Percentiles rank a stretch among this genome's conserved stretches.
phyloP scores from a whole-genome alignment of 2,329 filamentous ascomycete species.

The Colletotrichum chlorophyti region DNA sequence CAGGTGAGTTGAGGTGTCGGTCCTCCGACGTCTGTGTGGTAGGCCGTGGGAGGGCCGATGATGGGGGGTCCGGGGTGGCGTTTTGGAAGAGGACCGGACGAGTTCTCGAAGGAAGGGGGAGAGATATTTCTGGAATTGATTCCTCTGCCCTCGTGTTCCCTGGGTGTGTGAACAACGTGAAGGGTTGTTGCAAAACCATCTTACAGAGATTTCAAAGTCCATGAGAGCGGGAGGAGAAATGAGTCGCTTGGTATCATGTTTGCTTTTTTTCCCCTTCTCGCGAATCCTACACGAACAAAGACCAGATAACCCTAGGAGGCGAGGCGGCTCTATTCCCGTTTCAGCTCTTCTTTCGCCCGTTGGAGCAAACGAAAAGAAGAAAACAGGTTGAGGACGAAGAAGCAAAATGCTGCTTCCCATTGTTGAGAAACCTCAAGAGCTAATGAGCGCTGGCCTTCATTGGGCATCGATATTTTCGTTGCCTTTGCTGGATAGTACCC shows the following conservation, averaged over 20 bases:
- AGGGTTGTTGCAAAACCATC: too few species aligned
- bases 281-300: neutral
- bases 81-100: neutral
- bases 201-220: too few species aligned
- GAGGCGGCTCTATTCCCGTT: neutral
- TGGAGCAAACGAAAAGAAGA: neutral
- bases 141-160: neutral
- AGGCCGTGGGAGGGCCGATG: slow-evolving; percentile 5
- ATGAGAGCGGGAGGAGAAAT: neutral
- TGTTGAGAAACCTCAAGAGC: slow-evolving; percentile 9
- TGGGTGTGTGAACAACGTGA: neutral
- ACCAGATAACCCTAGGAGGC: neutral
- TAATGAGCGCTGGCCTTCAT: neutral
- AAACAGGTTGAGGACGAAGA: neutral
- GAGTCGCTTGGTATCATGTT: too few species aligned
- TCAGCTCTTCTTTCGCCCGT: slow-evolving; percentile 4
- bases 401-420: slow-evolving; percentile 21
- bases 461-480: slow-evolving; percentile 14
- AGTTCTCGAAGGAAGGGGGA: slow-evolving; percentile 9
- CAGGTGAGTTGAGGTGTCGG: slow-evolving; percentile 2
- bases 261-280: slow-evolving; percentile 5
- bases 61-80: slow-evolving; percentile 1
- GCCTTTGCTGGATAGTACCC: too few species aligned
- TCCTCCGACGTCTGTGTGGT: slow-evolving; percentile 22
- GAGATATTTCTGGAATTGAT: neutral